A percentile compares a stretch with the other conserved stretches of the same genome.
Evolutionary conservation across 108 stramenopile species (phyloP).

Genomic region (Mediolabrus comicus): DNA sequence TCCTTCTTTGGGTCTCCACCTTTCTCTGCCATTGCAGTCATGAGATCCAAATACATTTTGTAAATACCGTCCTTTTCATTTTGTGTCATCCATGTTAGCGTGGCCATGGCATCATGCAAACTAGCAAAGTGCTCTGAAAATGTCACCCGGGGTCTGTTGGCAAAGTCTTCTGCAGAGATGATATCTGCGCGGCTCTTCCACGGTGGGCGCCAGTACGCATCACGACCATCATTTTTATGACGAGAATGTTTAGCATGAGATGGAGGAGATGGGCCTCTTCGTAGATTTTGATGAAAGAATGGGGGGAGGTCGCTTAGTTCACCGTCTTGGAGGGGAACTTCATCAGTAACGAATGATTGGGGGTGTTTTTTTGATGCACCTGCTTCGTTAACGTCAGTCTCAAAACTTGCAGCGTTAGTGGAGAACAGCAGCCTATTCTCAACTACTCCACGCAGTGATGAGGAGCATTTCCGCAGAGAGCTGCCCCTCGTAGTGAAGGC

Average conservation of each 20-base stretch:
- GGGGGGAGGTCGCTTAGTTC: conserved; percentile 42
- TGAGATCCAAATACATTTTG: conserved; percentile 62
- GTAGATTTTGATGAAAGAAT: conserved; percentile 22
- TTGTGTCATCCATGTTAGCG: conserved; percentile 68
- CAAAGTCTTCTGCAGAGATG: conserved; percentile 76
- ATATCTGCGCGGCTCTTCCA: conserved; percentile 53
- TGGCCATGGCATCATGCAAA: conserved; percentile 69
- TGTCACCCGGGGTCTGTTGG: conserved; percentile 70
- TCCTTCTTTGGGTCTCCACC: conserved; percentile 18
- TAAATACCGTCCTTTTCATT: conserved; percentile 62
- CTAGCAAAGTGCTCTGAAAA: conserved; percentile 67
- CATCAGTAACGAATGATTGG: conserved; percentile 44
- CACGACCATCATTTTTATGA: conserved; percentile 40
- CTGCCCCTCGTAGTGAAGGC: neutral
- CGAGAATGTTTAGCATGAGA: conserved; percentile 6
- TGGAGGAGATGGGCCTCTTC: conserved; percentile 8
- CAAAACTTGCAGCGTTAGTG: neutral
- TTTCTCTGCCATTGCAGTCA: conserved; percentile 43
- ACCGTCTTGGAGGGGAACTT: conserved; percentile 32
- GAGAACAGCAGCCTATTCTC: neutral
- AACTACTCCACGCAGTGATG: neutral
- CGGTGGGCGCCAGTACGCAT: conserved; percentile 72
- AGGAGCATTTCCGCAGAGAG: neutral
- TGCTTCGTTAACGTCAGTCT: neutral
- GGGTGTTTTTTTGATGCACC: conserved; percentile 1